These are phyloP conservation scores for Phytophthora gonapodyides DNA, from an alignment of 352 stramenopile species.

Conservation along the genomic window DNA sequence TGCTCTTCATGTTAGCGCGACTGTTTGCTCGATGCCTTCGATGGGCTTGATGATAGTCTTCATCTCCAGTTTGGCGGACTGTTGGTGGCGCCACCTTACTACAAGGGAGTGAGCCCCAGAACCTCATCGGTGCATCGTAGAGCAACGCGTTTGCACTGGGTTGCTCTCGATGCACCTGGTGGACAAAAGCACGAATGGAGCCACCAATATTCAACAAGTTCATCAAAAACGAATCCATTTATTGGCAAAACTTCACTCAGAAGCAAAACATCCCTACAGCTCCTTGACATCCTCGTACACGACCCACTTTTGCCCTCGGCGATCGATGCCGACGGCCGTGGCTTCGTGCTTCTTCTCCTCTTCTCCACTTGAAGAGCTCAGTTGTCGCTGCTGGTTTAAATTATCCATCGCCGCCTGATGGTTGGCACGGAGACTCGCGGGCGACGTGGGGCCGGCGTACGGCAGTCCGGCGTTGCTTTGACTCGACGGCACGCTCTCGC, in stretches of 20 bases:
- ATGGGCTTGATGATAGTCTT: background rate
- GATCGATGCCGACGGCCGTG: constrained; percentile 2
- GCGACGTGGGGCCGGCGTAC: constrained; percentile 19
- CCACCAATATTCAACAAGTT: background rate
- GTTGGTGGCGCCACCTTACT: background rate
- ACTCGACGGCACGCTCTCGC: constrained; percentile 16
- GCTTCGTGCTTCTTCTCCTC: constrained; percentile 19
- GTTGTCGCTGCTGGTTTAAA: constrained; percentile 27
- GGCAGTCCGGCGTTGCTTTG: constrained; percentile 12
- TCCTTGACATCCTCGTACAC: constrained; percentile 28
- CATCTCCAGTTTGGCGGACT: background rate
- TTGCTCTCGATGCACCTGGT: no score
- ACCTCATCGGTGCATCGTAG: no score
- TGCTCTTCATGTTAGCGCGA: background rate
- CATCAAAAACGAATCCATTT: constrained; percentile 17
- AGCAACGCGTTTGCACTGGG: no score
- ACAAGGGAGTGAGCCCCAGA: no score
- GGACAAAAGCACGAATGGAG: no score
- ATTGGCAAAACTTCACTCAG: constrained; percentile 18
- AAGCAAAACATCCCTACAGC: constrained; percentile 21
- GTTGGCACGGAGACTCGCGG: constrained; percentile 17
- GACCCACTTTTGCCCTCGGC: constrained; percentile 9
- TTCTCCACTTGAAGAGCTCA: constrained; percentile 35
- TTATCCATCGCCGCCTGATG: constrained; percentile 18
- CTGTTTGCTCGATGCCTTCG: background rate